Percentiles rank a stretch among this genome's conserved stretches.
phyloP scores from a whole-genome alignment of 225 moss, liverwort and hornwort species.

The Physcomitrium patens region DNA sequence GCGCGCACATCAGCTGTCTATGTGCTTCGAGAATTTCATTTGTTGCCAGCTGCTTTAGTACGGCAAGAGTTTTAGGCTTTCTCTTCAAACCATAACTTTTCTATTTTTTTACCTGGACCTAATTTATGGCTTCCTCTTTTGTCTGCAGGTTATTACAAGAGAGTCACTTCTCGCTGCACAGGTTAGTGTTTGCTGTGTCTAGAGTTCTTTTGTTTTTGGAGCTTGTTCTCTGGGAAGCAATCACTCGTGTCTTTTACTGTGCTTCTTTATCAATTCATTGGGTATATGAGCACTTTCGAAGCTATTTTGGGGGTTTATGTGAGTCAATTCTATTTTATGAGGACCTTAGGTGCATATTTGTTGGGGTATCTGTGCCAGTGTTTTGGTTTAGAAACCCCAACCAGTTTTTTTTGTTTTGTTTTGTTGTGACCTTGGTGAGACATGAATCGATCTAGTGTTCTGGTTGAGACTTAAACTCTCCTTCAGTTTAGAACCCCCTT shows the following conservation, averaged over 20 bases:
- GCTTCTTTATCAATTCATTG: constrained; percentile 7
- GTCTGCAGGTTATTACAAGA: constrained; percentile 82
- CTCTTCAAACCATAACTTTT: not conserved
- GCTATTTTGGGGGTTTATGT: not conserved
- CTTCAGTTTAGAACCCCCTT: not conserved
- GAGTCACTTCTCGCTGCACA: constrained; percentile 87
- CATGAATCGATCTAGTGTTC: constrained; percentile 7
- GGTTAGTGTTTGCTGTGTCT: constrained; percentile 47
- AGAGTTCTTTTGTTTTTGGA: not conserved
- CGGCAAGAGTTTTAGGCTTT: constrained; percentile 5
- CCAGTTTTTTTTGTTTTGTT: not conserved
- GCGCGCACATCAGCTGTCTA: not conserved
- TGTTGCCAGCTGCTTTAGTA: not conserved
- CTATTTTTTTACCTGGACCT: constrained; percentile 13
- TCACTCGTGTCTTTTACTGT: not conserved
- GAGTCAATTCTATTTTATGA: not conserved
- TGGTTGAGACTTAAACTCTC: not conserved
- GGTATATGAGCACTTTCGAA: not conserved
- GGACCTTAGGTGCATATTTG: not conserved
- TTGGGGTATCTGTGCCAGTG: not conserved
- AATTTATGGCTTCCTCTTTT: constrained; percentile 8
- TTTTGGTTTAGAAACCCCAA: not conserved
- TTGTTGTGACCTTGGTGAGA: not conserved
- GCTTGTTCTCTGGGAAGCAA: not conserved
- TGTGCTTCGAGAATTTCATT: constrained; percentile 18